These are phyloP conservation scores for Arabidopsis arenosa DNA, from an alignment of 345 rosid genomes.

Conservation along the genomic window DNA sequence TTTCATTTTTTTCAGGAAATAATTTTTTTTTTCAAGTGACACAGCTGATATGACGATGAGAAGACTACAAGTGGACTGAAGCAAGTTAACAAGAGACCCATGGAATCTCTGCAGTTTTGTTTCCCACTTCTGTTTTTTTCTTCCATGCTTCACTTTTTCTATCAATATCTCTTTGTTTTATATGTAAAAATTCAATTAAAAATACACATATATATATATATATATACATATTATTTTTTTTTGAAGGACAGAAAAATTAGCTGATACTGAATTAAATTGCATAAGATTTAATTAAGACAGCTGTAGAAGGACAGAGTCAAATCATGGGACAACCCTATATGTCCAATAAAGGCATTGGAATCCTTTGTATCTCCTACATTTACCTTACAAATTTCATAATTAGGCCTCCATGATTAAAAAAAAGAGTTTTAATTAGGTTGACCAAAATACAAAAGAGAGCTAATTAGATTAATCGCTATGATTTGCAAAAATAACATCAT, in stretches of 20 bases:
- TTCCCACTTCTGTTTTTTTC: constrained; percentile 40
- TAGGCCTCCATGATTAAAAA: no score
- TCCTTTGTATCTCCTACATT: constrained; percentile 37
- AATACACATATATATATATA: background rate
- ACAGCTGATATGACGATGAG: constrained; percentile 32
- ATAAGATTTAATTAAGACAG: constrained; percentile 29
- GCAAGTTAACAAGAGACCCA: constrained; percentile 38
- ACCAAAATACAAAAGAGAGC: background rate
- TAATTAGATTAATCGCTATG: background rate
- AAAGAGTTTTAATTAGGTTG: no score
- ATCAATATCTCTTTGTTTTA: constrained; percentile 5
- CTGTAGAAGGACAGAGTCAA: constrained; percentile 47
- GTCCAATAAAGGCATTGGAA: constrained; percentile 51
- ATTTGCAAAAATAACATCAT: background rate
- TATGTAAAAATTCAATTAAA: background rate
- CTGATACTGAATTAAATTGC: constrained; percentile 7
- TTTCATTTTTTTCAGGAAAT: background rate
- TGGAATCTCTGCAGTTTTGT: constrained; percentile 42
- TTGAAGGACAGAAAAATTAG: constrained; percentile 8
- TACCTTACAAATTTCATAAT: constrained; percentile 21
- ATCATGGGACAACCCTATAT: constrained; percentile 58
- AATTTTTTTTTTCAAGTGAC: background rate
- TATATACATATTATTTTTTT: background rate
- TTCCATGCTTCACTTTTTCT: constrained; percentile 15
- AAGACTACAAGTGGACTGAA: constrained; percentile 46